Conservation (phyloP, 345 rosid species). For the Clausena lansium region DNA sequence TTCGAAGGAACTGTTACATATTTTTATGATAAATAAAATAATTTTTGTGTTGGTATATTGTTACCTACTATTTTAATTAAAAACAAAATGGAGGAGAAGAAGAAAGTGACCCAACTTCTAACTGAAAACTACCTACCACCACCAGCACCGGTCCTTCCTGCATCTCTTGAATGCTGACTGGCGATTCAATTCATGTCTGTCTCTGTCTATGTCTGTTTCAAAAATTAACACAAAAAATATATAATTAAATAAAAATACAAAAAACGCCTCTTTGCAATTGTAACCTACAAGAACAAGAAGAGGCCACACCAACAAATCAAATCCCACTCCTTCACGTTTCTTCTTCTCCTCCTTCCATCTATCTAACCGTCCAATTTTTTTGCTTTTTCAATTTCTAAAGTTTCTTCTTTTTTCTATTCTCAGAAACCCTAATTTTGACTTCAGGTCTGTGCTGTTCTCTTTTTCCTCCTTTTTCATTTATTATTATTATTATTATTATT, state of each 20-base stretch:
- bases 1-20: too few species aligned
- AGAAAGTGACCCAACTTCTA: slow-evolving; percentile 30
- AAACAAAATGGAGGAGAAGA: background rate
- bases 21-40: too few species aligned
- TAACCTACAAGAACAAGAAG: background rate
- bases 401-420: slow-evolving; percentile 5
- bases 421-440: slow-evolving; percentile 20
- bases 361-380: background rate
- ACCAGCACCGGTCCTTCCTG: background rate
- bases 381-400: background rate
- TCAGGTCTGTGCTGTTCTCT: slow-evolving; percentile 16
- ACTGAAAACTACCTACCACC: slow-evolving; percentile 49
- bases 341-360: slow-evolving; percentile 7
- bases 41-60: too few species aligned
- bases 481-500: background rate
- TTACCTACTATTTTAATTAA: too few species aligned
- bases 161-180: background rate
- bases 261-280: background rate
- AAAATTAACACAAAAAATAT: background rate
- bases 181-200: slow-evolving; percentile 13
- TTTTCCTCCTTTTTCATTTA: slow-evolving; percentile 3
- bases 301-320: background rate
- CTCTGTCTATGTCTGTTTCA: background rate
- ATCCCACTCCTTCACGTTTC: slow-evolving; percentile 34
- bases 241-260: background rate